Evolutionary conservation across 2,329 filamentous ascomycete genomes (phyloP).

Genomic region (Coniochaeta sp.): DNA sequence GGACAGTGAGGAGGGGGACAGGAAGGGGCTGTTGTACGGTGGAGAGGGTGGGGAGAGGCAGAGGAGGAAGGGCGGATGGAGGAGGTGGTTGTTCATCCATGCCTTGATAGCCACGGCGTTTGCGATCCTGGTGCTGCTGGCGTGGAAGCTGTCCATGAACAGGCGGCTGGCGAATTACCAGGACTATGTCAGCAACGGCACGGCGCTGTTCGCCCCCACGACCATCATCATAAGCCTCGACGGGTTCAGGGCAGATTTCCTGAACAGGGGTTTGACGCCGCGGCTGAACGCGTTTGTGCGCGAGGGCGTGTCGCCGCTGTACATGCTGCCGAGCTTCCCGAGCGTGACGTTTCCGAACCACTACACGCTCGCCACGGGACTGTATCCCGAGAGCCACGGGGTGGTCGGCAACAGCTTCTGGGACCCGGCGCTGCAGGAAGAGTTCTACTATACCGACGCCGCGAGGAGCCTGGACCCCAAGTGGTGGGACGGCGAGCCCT

Average conservation of each 20-base stretch:
- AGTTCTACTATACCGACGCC: slow-evolving; percentile 84
- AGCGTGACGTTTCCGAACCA: slow-evolving; percentile 97
- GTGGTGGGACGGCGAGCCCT: slow-evolving; percentile 92
- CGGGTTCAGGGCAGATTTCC: slow-evolving; percentile 90
- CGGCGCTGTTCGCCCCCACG: slow-evolving; percentile 80
- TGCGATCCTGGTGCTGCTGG: slow-evolving; percentile 45
- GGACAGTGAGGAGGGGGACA: slow-evolving; percentile 50
- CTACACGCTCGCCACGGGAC: slow-evolving; percentile 83
- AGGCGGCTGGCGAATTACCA: slow-evolving; percentile 22
- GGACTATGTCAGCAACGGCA: slow-evolving; percentile 64
- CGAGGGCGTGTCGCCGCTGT: slow-evolving; percentile 80
- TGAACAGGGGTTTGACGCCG: slow-evolving; percentile 76
- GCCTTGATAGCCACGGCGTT: slow-evolving; percentile 44
- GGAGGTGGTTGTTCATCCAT: slow-evolving; percentile 46
- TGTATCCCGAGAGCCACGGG: slow-evolving; percentile 89
- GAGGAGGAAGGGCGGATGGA: slow-evolving; percentile 43
- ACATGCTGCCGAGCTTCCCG: slow-evolving; percentile 92
- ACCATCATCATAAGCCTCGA: slow-evolving; percentile 92
- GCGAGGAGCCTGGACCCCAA: slow-evolving; percentile 68
- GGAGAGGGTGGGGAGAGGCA: slow-evolving; percentile 25
- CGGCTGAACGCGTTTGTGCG: slow-evolving; percentile 70
- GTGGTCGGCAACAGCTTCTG: slow-evolving; percentile 93
- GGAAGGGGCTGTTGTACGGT: slow-evolving; percentile 38
- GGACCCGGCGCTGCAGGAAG: slow-evolving; percentile 67
- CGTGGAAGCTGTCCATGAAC: slow-evolving; percentile 50